Evolutionary conservation across 75 land plant genomes (phyloP).

Genomic region (Azolla pinnata): DNA sequence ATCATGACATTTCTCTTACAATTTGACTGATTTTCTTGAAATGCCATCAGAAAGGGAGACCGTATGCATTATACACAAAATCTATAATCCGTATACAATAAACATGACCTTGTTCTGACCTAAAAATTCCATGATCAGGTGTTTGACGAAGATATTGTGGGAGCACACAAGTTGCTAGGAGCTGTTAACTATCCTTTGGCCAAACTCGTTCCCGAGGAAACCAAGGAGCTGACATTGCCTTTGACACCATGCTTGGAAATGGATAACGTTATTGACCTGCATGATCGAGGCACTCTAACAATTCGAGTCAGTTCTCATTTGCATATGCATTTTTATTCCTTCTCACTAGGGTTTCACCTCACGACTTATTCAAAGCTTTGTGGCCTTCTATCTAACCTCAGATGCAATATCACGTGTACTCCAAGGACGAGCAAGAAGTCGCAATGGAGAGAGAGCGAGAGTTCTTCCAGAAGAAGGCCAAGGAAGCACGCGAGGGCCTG

Average conservation of each 20-base stretch:
- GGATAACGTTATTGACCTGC: slow-evolving; percentile 55
- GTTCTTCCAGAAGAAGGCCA: slow-evolving; percentile 50
- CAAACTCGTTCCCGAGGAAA: slow-evolving; percentile 41
- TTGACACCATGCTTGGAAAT: slow-evolving; percentile 54
- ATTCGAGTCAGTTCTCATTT: slow-evolving; percentile 33
- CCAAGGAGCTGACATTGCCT: slow-evolving; percentile 40
- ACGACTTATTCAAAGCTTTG: neutral
- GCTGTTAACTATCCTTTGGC: slow-evolving; percentile 40
- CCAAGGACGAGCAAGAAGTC: slow-evolving; percentile 59
- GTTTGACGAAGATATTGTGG: slow-evolving; percentile 47
- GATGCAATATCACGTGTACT: slow-evolving; percentile 69
- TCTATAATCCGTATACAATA: too few species aligned
- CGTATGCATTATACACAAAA: too few species aligned
- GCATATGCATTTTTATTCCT: neutral
- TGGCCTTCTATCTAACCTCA: slow-evolving; percentile 10
- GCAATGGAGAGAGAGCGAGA: slow-evolving; percentile 80
- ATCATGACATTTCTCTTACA: neutral
- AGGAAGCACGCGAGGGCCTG: slow-evolving; percentile 57
- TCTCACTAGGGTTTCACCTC: neutral
- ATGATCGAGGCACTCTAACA: slow-evolving; percentile 60
- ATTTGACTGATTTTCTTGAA: neutral
- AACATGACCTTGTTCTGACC: neutral
- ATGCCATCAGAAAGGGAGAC: neutral
- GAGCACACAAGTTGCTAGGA: slow-evolving; percentile 55
- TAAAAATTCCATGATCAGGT: slow-evolving; percentile 32